Evolutionary conservation across 176 grass and related monocot genomes (phyloP), one percentile per base, ranked within the genome.

Genomic region (Cenchrus purpureus): DNA sequence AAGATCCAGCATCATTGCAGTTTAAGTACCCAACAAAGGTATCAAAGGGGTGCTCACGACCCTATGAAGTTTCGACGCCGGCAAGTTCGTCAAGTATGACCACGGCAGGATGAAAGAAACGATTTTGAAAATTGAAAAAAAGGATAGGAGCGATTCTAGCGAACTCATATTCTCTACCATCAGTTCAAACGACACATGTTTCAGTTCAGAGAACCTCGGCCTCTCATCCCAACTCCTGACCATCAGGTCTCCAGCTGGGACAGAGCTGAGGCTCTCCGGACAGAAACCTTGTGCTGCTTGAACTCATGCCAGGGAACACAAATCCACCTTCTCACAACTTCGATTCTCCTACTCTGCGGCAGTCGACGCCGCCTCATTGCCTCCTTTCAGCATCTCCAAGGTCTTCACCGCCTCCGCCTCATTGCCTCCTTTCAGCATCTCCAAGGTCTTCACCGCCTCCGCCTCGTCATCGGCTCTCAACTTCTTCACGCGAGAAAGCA

Each of bases 401-500:
- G 37, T 40, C 37, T 40, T 40, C 37, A 40, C 5, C 46, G 84
- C 34, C 79, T 90, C 67, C 59, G 17, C 58, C 10, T 62, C 59
- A 65, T 92, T 76, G 31, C 20, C 55, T 57, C 1, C 37, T 40
- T 40, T 40, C 37, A 40, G 37, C 37, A 40, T 40, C 3, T 40
- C 37, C 37, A 40, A 40, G 2, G 37, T 40, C 37, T 40, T 40
- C 37, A 4, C 5, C 46, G 84, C 34, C 76, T 90, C 67, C 59
- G 17, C 58, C 22, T 62, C 59, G n/a, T 62, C 10, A 40, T 40
- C 37, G 3, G 7, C 20, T 16, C 7, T 73, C 68, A 87, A 16
- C 13, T 68, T 44, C 52, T 87, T 76, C 6, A 82, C 85, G 22
- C 83, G 87, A 25, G 58, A 54, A 44, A 94, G 43, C 58, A 94